Evolutionary conservation across 176 grass and related monocot species (phyloP).

Genomic region (Oryza coarctata): DNA sequence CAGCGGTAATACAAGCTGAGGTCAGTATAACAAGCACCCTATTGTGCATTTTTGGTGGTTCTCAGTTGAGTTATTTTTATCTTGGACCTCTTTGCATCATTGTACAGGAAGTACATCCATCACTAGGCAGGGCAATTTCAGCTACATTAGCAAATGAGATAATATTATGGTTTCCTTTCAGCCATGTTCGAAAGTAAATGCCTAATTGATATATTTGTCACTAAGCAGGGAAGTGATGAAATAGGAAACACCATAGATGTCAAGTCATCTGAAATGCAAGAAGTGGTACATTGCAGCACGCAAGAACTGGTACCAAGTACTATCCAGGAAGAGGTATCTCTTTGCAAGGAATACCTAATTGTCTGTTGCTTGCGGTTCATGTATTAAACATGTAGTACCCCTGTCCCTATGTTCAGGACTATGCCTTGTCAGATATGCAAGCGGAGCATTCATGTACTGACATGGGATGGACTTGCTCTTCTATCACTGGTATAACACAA

Average conservation of each 20-base stretch:
- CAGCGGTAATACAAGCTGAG: not conserved
- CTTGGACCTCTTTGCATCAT: not conserved
- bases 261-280: not conserved
- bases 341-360: not conserved
- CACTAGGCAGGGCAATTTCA: constrained; percentile 16
- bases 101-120: constrained; percentile 1
- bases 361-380: not conserved
- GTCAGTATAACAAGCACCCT: constrained; percentile 2
- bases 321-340: constrained; percentile 28
- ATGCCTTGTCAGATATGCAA: not conserved
- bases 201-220: not conserved
- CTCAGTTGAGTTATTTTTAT: constrained; percentile 2
- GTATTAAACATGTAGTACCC: not conserved
- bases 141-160: constrained; percentile 5
- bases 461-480: not conserved
- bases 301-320: constrained; percentile 4
- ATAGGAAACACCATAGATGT: not conserved
- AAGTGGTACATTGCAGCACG: not conserved
- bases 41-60: not conserved
- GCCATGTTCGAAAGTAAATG: not conserved
- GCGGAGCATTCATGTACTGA: not conserved
- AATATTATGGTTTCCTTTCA: constrained; percentile 7
- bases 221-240: constrained; percentile 23
- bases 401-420: constrained; percentile 1
- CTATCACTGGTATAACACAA: constrained; percentile 24